Base-by-base conservation (phyloP, 2,329 filamentous ascomycete species). In the Penicillium glabrum region DNA sequence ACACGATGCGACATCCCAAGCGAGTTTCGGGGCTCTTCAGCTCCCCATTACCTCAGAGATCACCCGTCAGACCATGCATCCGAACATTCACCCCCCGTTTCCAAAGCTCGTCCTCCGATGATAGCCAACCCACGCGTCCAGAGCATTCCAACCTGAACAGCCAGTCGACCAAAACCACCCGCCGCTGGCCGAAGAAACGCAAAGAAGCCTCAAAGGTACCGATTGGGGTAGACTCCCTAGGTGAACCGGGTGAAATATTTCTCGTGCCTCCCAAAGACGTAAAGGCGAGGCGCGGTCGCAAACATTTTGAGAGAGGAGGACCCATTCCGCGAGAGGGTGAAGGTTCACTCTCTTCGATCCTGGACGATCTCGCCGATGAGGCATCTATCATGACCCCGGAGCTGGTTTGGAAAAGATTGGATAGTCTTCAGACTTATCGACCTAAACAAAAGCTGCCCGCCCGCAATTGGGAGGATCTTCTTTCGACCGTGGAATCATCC, bases 211-310 rank as follows among this genome's bases (percentile, higher is more conserved):
- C 31, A 16, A 33, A 33, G 14, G 31, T 50, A 8, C 33, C 37
- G n/a, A 67, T 77, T 9, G 68, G 67, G 33, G 68, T 75, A 27
- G 61, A 70, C 37, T 57, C 71, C 1, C 60, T 77, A 9, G 75
- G 75, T 27, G 66, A 72, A 48, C 74, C 73, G 1, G 73, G 69
- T 3, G 67, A 76, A 49, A 69, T 77, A 6, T 60, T 77, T 26
- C 64, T 77, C 24, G 63, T 77, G 9, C 62, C 65, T 39, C 56
- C 64, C 49, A 68, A 66, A 29, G 16, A n/a, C 63, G 65, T 27
- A 59, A 39, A 39, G 35, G 35, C n/a, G 35, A 39, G 60, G 27
- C 55, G 31, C 24, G 51, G 19, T n/a, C 52, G 37, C 52, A 51
- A 57, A 52, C 46, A 43, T 11, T 19, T 24, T 33, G 31, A 33